Base-by-base conservation (phyloP, 441 rosid genomes). In the Bruguiera hainesii region DNA sequence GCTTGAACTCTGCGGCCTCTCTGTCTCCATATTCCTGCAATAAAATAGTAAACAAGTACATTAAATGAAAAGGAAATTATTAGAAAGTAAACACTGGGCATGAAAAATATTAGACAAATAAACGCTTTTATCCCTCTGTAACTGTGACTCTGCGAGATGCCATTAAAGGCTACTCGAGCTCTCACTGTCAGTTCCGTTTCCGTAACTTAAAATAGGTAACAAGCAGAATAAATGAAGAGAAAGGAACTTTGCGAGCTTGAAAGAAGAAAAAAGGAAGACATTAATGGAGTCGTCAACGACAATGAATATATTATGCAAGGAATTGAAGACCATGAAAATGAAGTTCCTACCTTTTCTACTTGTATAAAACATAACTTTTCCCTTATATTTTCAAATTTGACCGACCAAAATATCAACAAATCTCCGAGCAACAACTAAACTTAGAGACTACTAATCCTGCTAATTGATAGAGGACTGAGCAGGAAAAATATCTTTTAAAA, bases 1-100 rank as follows among this genome's bases (percentile, higher is more conserved):
- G 70, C 61, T 79, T 42, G 82, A 85, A 85, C 84, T 82, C 83
- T 74, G 81, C 74, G 76, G 23, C 84, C 73, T 53, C 83, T 82
- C 88, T 65, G 78, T 76, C 71, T 78, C 83, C 66, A 73, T 72
- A 64, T 81, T 85, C 80, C 92, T 90, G 65, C 28, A 60, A 69
- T 63, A 26, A 51, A 19, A 56, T 25, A 49, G 66, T 55, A 35
- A 50, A 3, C 28, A 57, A 5, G 56, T 25, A 29, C 52, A 50
- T 9, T 46, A 60, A 63, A 61, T 52, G 65, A 21, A 30, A 26
- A 2, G 1, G 29, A 20, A 53, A 53, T 28, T 26, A 26, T 31
- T 25, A 29, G 5, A 0, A 57, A 35, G 26, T 56, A 16, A 23
- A 16, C 13, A 23, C 1, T 23, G 3, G 20, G 49, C 33, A 33